Conservation (phyloP, 192 early-diverging fungal genomes). For the Coemansia sp. region DNA sequence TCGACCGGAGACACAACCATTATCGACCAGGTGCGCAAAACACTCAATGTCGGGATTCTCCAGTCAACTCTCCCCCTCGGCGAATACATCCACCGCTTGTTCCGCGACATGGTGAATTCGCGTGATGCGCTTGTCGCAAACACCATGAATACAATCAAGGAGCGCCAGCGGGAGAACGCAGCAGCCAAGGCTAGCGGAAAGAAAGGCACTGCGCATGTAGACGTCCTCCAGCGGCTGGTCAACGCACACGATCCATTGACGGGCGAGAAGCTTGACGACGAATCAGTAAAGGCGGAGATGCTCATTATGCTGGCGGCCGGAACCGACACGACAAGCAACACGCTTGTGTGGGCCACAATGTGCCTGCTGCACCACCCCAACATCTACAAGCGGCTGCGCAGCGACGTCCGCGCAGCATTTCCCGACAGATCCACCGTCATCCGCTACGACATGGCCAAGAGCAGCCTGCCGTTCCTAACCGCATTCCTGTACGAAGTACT, state of each 20-base stretch:
- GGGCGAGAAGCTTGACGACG: conserved; percentile 16
- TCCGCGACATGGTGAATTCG: neutral
- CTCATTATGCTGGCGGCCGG: conserved; percentile 42
- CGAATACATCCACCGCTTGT: conserved; percentile 12
- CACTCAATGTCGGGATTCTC: conserved; percentile 10
- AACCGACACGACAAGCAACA: conserved; percentile 56
- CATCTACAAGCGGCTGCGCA: conserved; percentile 19
- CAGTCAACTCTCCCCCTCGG: conserved; percentile 9
- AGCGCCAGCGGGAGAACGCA: neutral
- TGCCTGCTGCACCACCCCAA: conserved; percentile 38
- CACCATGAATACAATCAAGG: conserved; percentile 8
- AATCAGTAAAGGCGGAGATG: conserved; percentile 22
- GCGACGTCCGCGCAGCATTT: conserved; percentile 30
- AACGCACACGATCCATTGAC: conserved; percentile 43
- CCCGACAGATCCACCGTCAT: conserved; percentile 21
- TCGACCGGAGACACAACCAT: conserved; percentile 15
- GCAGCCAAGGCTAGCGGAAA: neutral
- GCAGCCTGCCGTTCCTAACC: conserved; percentile 30
- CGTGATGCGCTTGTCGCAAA: conserved; percentile 5
- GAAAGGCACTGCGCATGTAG: conserved; percentile 2
- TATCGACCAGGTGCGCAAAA: conserved; percentile 19
- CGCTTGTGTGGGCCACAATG: conserved; percentile 39
- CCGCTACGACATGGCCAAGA: conserved; percentile 24
- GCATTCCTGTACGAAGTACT: conserved; percentile 51
- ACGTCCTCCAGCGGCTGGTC: conserved; percentile 50